These are phyloP conservation scores for Tetratostichococcus sp. DNA, from an alignment of 139 green algal genomes.

Conservation along the genomic window DNA sequence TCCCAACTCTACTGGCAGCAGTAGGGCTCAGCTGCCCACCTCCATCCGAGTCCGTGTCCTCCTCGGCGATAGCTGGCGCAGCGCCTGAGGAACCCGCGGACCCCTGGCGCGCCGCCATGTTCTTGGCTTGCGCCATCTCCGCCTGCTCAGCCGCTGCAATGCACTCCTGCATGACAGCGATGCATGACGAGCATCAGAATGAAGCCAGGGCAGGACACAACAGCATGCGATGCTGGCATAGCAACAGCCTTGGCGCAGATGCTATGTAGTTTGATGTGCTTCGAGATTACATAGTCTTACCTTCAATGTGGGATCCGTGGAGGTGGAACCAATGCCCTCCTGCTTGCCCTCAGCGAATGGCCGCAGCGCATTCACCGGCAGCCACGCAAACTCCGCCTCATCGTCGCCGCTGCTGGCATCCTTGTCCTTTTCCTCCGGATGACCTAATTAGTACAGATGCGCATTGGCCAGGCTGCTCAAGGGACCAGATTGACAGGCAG, in stretches of 20 bases:
- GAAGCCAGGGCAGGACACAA: too few relatives aligned
- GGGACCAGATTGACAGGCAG: too few relatives aligned
- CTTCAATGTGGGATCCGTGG: conserved; percentile 29
- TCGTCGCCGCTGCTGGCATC: conserved; percentile 30
- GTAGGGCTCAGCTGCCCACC: conserved; percentile 27
- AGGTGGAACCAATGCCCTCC: conserved; percentile 22
- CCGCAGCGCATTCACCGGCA: conserved; percentile 69
- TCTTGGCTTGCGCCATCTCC: conserved; percentile 7
- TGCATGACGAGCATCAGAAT: too few relatives aligned
- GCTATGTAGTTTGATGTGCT: not conserved
- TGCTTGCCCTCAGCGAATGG: conserved; percentile 52
- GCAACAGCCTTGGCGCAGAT: conserved; percentile 18
- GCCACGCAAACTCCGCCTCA: conserved; percentile 90
- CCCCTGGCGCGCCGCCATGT: conserved; percentile 1
- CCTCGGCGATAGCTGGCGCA: conserved; percentile 4
- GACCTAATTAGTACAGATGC: not conserved
- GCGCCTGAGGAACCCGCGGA: not conserved
- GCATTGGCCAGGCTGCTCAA: too few relatives aligned
- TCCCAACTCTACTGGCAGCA: too few relatives aligned
- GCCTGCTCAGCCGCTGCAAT: conserved; percentile 54
- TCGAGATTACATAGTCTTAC: too few relatives aligned
- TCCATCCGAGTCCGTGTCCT: conserved; percentile 66
- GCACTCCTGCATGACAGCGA: conserved; percentile 27
- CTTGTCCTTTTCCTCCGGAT: conserved; percentile 24
- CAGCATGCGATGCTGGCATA: too few relatives aligned